These are phyloP conservation scores for Lentinus tigrinus DNA, from an alignment of 768 basidiomycete species.

Conservation along the genomic window DNA sequence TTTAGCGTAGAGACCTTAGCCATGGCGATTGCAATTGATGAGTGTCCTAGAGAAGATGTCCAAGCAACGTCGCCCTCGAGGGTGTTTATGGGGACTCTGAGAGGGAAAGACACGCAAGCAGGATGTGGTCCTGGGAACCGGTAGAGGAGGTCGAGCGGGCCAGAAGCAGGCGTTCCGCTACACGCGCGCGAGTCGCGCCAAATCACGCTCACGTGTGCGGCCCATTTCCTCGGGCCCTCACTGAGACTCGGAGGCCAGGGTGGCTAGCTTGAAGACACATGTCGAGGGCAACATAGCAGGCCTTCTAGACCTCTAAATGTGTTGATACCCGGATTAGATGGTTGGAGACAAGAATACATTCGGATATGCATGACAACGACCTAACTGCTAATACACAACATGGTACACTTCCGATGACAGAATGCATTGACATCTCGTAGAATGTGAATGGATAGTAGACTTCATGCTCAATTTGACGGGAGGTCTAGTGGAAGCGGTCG, in stretches of 20 bases:
- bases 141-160: not conserved
- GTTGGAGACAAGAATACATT: not conserved
- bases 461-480: too few species aligned
- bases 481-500: constrained; percentile 48
- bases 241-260: too few species aligned
- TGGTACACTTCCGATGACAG: not conserved
- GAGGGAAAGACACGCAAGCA: constrained; percentile 2
- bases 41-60: not conserved
- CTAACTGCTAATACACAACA: constrained; percentile 17
- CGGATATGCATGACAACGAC: constrained; percentile 7
- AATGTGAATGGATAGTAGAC: not conserved
- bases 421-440: not conserved
- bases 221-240: too few species aligned
- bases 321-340: too few species aligned
- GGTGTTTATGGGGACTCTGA: not conserved
- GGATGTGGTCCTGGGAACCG: constrained; percentile 3
- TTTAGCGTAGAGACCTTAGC: constrained; percentile 18
- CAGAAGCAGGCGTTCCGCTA: not conserved
- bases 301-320: too few species aligned
- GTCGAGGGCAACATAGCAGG: too few species aligned
- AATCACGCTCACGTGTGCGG: constrained; percentile 17
- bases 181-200: constrained; percentile 2
- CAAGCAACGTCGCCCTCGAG: not conserved
- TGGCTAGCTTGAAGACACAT: not conserved
- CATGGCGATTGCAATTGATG: not conserved